These are phyloP conservation scores for Exophiala spinifera DNA, from an alignment of 2,329 filamentous ascomycete genomes.

Conservation along the genomic window DNA sequence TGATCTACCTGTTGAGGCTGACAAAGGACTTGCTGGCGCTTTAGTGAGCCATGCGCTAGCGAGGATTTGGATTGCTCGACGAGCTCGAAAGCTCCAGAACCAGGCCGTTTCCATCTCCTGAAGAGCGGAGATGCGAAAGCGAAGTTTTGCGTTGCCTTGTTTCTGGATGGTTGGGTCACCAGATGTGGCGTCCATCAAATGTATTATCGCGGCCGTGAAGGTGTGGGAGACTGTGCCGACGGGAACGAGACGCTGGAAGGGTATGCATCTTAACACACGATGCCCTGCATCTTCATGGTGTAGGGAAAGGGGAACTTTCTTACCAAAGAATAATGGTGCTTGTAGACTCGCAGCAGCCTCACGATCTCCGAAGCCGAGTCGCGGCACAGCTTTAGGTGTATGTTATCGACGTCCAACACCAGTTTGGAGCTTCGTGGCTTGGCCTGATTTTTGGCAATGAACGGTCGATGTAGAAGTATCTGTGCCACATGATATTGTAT, in stretches of 20 bases:
- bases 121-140: not conserved
- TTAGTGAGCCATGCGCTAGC: not conserved
- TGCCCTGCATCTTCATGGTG: not conserved
- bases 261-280: not conserved
- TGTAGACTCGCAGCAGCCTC: not conserved
- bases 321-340: constrained; percentile 1
- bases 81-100: not conserved
- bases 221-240: not conserved
- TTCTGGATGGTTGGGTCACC: not conserved
- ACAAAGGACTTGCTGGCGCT: not conserved
- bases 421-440: not conserved
- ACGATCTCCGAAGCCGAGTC: not conserved
- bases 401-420: not conserved
- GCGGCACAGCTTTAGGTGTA: not conserved
- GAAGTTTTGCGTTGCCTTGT: not conserved
- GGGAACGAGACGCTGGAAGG: not conserved
- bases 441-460: not conserved
- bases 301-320: not conserved
- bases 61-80: not conserved
- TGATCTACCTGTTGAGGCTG: no score
- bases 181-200: constrained; percentile 1
- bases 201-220: not conserved
- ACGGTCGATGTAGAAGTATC: constrained; percentile 2
- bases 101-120: not conserved
- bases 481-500: not conserved